Base-by-base conservation (phyloP, 2,329 filamentous ascomycete genomes). In the Nothophaeocryptopus gaeumannii region DNA sequence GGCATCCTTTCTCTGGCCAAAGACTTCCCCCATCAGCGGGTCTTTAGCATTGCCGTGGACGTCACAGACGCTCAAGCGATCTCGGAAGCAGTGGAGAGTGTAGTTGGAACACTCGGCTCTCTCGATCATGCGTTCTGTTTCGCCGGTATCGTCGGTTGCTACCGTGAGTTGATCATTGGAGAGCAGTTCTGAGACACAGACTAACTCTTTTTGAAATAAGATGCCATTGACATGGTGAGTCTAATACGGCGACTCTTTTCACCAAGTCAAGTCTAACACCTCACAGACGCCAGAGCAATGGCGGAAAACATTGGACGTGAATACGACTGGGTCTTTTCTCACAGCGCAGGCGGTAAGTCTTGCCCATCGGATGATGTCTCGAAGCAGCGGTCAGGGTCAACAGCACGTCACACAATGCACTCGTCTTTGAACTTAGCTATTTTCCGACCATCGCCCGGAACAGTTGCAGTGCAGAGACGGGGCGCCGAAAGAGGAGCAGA, bases 251-350 rank as follows among this genome's bases (percentile, higher is more conserved):
- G 20, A 26, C 20, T 26, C 20, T 26, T 26, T 26, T 26, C 20
- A 26, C 20, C 20, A 26, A 26, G 7, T 26, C 20, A 7, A 26
- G 20, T 26, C 20, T 26, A 26, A 26, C 20, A 26, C 20, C 4
- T 26, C 7, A 26, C 20, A 26, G 71, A 69, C 74, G 0, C 67
- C 77, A 0, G 70, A 74, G 1, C 74, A 85, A 56, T 90, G 82
- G 78, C 76, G 81, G 5, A 76, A 76, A 26, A 78, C 85, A 0
- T 61, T 89, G 14, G 85, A 88, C 48, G 78, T 90, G 63, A 91
- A 91, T 63, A 80, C 84, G 1, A 86, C 84, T 0, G 87, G 86
- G 0, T 73, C 78, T 0, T 91, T 88, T 60, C 72, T 89, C 12
- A 83, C 81, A 58, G 85, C 86, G 0, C 85, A 88, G 58, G 86